Evolutionary conservation across 2,329 filamentous ascomycete species (phyloP).

Genomic region (Dactylellina leptospora): DNA sequence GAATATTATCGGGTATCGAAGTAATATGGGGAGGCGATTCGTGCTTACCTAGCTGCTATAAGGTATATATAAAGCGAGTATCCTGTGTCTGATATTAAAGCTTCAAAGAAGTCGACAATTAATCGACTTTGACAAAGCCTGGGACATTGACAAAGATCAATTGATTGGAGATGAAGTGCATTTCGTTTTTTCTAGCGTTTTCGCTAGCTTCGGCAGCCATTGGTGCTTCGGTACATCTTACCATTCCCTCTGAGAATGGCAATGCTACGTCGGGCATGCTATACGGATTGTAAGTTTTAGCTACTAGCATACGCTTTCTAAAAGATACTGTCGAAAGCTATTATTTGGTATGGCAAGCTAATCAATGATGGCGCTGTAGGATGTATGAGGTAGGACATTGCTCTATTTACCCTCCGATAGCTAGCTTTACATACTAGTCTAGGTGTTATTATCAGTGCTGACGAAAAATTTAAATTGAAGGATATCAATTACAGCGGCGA

Average conservation of each 20-base stretch:
- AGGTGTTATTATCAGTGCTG: neutral
- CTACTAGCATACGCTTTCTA: neutral
- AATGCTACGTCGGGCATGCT: conserved; percentile 30
- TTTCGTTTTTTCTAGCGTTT: conserved; percentile 3
- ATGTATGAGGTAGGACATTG: conserved; percentile 59
- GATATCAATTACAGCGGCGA: conserved; percentile 75
- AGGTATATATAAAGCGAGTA: no score
- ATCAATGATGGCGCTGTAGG: neutral
- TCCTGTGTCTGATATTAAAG: no score
- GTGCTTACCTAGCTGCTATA: no score
- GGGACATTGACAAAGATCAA: no score
- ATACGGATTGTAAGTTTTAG: conserved; percentile 22
- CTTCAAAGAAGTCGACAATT: no score
- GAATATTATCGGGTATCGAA: no score
- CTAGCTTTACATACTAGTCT: neutral
- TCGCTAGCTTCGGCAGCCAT: neutral
- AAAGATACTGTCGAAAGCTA: neutral
- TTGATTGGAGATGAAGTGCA: no score
- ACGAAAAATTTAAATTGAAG: conserved; percentile 58
- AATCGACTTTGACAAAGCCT: no score
- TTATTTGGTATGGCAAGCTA: neutral
- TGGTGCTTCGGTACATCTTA: conserved; percentile 15
- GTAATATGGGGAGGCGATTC: no score
- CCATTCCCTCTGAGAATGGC: conserved; percentile 31
- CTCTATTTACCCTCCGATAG: neutral